phyloP scores from a whole-genome alignment of 2,329 filamentous ascomycete genomes.

The Aureobasidium zeae region DNA sequence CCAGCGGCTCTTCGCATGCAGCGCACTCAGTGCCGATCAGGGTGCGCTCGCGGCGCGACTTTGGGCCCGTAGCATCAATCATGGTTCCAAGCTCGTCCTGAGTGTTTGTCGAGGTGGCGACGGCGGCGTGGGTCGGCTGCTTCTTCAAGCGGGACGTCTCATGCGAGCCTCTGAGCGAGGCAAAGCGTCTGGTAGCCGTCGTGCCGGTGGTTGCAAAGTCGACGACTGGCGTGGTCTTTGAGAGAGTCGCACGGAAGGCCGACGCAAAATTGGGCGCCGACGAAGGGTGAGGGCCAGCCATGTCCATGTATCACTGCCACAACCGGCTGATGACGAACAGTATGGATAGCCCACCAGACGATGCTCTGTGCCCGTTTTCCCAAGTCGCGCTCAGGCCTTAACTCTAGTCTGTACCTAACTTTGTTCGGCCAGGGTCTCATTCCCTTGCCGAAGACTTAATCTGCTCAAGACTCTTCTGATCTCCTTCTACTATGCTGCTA shows the following conservation, averaged over 20 bases:
- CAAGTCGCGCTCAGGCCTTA: constrained; percentile 3
- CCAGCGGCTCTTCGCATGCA: constrained; percentile 91
- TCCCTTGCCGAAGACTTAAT: too few species aligned
- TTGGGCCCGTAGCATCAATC: constrained; percentile 25
- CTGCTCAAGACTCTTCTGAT: too few species aligned
- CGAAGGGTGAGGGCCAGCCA: constrained; percentile 9
- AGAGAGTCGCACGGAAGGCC: neutral
- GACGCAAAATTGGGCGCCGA: constrained; percentile 5
- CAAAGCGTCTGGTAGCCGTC: constrained; percentile 4
- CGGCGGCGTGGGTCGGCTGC: neutral
- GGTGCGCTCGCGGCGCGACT: constrained; percentile 71
- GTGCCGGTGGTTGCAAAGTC: neutral
- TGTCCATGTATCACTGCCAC: neutral
- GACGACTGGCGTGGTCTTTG: neutral
- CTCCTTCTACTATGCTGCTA: too few species aligned
- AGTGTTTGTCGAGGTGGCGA: neutral
- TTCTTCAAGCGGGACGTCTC: constrained; percentile 12
- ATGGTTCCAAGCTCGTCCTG: constrained; percentile 25
- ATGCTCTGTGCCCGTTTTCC: constrained; percentile 5
- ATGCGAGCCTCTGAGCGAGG: constrained; percentile 11
- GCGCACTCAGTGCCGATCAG: constrained; percentile 93
- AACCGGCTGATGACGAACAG: constrained; percentile 9
- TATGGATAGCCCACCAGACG: constrained; percentile 1
- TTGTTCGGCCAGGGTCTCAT: too few species aligned
- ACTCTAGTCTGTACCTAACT: too few species aligned